Evolutionary conservation across 257 asterid genomes (phyloP).

Genomic region (Solanum phureja): DNA sequence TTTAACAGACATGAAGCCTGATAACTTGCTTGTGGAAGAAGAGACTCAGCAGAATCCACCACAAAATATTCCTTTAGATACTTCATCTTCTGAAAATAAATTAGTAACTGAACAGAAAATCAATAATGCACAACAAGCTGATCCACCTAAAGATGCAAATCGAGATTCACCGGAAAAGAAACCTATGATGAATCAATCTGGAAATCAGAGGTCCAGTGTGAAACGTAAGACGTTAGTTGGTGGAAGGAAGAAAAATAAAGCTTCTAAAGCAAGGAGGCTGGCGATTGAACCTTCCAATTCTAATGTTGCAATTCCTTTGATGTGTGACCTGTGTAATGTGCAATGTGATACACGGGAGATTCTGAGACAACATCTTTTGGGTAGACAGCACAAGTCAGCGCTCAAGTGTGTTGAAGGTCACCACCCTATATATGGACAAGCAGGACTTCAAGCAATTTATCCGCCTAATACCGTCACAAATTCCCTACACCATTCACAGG

Average conservation of each 20-base stretch:
- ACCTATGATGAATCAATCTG: not conserved
- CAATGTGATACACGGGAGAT: conserved; percentile 12
- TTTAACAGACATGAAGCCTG: not conserved
- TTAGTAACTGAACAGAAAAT: not conserved
- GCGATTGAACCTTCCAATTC: conserved; percentile 4
- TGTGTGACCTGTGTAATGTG: conserved; percentile 18
- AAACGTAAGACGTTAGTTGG: conserved; percentile 2
- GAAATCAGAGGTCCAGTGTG: not conserved
- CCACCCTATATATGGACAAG: conserved; percentile 8
- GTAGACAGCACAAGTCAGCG: conserved; percentile 14
- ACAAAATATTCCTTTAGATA: not conserved
- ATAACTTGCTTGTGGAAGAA: not conserved
- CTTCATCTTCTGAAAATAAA: not conserved
- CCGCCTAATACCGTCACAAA: conserved; percentile 13
- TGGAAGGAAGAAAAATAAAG: conserved; percentile 13
- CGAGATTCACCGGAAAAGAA: not conserved
- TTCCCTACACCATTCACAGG: not conserved
- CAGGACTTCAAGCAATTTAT: conserved; percentile 21
- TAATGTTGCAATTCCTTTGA: conserved; percentile 8
- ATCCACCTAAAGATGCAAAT: not conserved
- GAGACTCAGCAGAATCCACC: not conserved
- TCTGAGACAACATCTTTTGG: conserved; percentile 9
- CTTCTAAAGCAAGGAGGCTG: not conserved
- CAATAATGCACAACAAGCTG: not conserved
- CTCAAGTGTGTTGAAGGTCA: conserved; percentile 9